These are phyloP conservation scores for Xenoacremonium recifei DNA, from an alignment of 2,329 filamentous ascomycete species.

Conservation along the genomic window DNA sequence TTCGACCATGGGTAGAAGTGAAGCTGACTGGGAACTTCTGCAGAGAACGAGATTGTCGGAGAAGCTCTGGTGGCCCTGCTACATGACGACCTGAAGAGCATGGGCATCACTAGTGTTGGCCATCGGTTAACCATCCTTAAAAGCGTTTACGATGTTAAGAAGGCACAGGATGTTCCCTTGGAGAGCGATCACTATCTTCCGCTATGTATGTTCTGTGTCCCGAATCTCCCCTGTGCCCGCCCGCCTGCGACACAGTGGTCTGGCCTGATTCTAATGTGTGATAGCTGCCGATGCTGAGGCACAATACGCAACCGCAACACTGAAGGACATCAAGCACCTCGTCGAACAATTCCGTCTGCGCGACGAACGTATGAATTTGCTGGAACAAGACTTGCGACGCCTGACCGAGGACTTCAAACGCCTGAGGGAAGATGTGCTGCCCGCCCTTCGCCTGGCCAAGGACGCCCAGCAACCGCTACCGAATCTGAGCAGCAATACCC, in stretches of 20 bases:
- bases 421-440: conserved; percentile 86
- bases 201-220: conserved; percentile 61
- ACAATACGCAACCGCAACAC: conserved; percentile 81
- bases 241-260: conserved; percentile 9
- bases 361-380: conserved; percentile 82
- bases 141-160: conserved; percentile 93
- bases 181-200: conserved; percentile 94
- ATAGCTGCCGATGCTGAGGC: conserved; percentile 85
- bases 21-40: conserved; percentile 16
- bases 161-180: conserved; percentile 86
- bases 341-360: conserved; percentile 86
- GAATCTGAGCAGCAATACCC: conserved; percentile 37
- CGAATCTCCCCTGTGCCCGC: conserved; percentile 2
- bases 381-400: conserved; percentile 80
- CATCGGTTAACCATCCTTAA: conserved; percentile 94
- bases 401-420: conserved; percentile 87
- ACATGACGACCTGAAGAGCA: conserved; percentile 92
- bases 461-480: conserved; percentile 88
- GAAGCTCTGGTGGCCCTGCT: conserved; percentile 85
- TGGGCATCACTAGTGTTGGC: conserved; percentile 89
- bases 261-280: conserved; percentile 20
- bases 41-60: conserved; percentile 92
- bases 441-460: conserved; percentile 86
- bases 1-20: conserved; percentile 7
- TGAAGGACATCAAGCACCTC: conserved; percentile 89